Evolutionary conservation across 1,139 yeast genomes (phyloP).

Genomic region (Fermentozyma sake): DNA sequence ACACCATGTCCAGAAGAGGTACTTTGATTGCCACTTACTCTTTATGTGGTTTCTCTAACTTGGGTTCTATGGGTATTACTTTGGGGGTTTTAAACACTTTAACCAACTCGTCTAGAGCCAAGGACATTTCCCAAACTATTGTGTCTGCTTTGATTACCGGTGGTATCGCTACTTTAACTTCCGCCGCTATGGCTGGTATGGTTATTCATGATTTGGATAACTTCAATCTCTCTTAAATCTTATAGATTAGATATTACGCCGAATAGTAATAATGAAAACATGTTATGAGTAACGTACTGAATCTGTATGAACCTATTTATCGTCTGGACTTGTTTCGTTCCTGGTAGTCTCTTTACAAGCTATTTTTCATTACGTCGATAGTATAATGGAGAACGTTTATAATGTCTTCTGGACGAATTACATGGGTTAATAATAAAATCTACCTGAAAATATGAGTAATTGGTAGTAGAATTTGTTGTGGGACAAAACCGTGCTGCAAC

Average conservation of each 20-base stretch:
- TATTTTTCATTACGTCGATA: too few species aligned
- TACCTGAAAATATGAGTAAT: too few species aligned
- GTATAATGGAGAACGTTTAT: too few species aligned
- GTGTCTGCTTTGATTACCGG: constrained; percentile 53
- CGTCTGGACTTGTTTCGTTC: too few species aligned
- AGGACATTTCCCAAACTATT: constrained; percentile 46
- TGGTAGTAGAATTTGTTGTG: too few species aligned
- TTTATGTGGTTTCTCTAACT: constrained; percentile 61
- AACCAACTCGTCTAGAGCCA: constrained; percentile 49
- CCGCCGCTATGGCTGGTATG: constrained; percentile 69
- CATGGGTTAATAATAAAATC: too few species aligned
- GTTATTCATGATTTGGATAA: constrained; percentile 48
- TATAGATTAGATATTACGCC: background rate
- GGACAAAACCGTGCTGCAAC: too few species aligned
- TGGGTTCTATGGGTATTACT: constrained; percentile 63
- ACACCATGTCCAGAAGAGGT: constrained; percentile 48
- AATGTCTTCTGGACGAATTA: too few species aligned
- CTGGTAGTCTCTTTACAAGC: too few species aligned
- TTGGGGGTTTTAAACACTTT: constrained; percentile 59
- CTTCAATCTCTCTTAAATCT: constrained; percentile 12
- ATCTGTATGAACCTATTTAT: too few species aligned
- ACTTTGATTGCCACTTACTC: constrained; percentile 60
- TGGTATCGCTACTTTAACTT: constrained; percentile 50
- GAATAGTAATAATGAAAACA: too few species aligned
- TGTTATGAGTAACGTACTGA: too few species aligned